These are phyloP conservation scores for Thielaviopsis populi DNA, from an alignment of 2,329 filamentous ascomycete species.

Conservation along the genomic window DNA sequence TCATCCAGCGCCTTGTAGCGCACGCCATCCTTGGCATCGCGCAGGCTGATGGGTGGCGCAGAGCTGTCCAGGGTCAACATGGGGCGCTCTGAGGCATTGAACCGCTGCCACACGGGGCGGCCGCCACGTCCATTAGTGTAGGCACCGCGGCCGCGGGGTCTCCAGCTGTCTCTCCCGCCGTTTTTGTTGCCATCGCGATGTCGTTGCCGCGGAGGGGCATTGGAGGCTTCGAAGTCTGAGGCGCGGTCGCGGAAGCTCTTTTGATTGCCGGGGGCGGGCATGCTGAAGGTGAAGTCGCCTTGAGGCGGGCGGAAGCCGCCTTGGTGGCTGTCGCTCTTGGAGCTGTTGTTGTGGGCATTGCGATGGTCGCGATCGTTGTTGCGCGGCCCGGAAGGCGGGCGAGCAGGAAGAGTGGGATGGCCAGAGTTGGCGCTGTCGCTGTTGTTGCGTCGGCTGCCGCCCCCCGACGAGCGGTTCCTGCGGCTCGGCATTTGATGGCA, in stretches of 20 bases:
- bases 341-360: background rate
- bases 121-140: slow-evolving; percentile 21
- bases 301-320: slow-evolving; percentile 24
- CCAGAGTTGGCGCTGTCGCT: slow-evolving; percentile 43
- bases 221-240: slow-evolving; percentile 18
- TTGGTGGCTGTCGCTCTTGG: background rate
- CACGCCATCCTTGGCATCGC: slow-evolving; percentile 30
- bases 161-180: slow-evolving; percentile 14
- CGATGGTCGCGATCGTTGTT: slow-evolving; percentile 7
- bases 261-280: slow-evolving; percentile 34
- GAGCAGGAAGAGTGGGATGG: background rate
- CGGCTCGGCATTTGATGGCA: background rate
- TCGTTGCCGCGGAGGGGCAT: slow-evolving; percentile 13
- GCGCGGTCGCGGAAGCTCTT: slow-evolving; percentile 14
- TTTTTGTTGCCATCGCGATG: slow-evolving; percentile 12
- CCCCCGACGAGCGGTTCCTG: background rate
- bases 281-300: slow-evolving; percentile 42
- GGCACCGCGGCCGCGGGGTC: slow-evolving; percentile 22
- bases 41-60: slow-evolving; percentile 32
- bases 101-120: slow-evolving; percentile 24
- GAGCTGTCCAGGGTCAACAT: slow-evolving; percentile 32
- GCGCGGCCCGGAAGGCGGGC: slow-evolving; percentile 8
- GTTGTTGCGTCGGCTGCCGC: slow-evolving; percentile 11
- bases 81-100: slow-evolving; percentile 33
- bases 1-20: slow-evolving; percentile 43